Percentiles rank a stretch among this genome's conserved stretches.
phyloP scores from a whole-genome alignment of 306 rosid species.

The Castanea crenata region DNA sequence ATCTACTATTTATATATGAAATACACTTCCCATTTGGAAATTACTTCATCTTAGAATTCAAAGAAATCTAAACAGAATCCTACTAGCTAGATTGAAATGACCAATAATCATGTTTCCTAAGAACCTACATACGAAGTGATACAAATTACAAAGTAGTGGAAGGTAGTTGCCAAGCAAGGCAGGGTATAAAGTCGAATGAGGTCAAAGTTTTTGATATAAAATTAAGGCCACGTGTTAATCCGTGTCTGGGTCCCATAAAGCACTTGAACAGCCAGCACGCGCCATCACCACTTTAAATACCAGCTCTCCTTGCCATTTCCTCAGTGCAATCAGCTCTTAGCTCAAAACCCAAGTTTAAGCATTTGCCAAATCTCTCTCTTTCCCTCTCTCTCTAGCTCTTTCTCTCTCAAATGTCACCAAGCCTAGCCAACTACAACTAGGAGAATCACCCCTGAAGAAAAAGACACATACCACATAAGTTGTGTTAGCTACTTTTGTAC shows the following conservation, averaged over 20 bases:
- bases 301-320: not conserved
- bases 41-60: too few relatives aligned
- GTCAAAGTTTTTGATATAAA: constrained; percentile 6
- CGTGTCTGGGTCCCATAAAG: constrained; percentile 20
- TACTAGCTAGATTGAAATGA: too few relatives aligned
- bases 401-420: not conserved
- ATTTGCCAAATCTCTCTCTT: not conserved
- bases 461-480: not conserved
- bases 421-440: too few relatives aligned
- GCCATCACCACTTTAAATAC: not conserved
- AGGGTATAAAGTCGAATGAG: not conserved
- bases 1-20: too few relatives aligned
- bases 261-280: constrained; percentile 10
- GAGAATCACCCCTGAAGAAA: not conserved
- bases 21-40: too few relatives aligned
- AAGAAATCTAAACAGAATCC: too few relatives aligned
- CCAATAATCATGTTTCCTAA: too few relatives aligned
- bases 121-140: too few relatives aligned
- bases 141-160: too few relatives aligned
- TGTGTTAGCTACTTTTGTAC: not conserved
- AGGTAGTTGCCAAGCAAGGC: not conserved
- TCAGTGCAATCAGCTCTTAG: not conserved
- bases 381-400: not conserved
- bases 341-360: not conserved
- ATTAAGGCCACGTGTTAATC: not conserved